Evolutionary conservation across 2,329 filamentous ascomycete species (phyloP).

Genomic region (Cladosporium sphaerospermum): DNA sequence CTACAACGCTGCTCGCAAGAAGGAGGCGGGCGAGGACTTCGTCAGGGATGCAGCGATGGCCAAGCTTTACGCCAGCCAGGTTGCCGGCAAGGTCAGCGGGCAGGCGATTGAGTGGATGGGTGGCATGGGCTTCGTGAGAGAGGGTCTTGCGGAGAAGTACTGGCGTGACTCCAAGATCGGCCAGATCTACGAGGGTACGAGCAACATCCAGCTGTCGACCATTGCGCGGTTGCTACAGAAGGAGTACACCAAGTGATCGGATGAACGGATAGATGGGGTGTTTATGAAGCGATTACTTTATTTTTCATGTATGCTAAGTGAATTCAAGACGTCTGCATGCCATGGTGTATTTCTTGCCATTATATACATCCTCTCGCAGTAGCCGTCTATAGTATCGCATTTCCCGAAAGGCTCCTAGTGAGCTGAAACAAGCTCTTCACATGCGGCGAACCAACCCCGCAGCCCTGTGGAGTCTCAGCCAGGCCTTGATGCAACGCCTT

Average conservation of each 20-base stretch:
- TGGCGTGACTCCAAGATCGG: conserved; percentile 98
- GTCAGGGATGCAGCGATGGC: conserved; percentile 97
- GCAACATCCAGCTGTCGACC: conserved; percentile 65
- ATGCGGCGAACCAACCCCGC: background rate
- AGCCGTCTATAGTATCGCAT: too few relatives aligned
- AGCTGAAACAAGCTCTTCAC: background rate
- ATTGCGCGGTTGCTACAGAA: conserved; percentile 66
- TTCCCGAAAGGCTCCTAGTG: too few relatives aligned
- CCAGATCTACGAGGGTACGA: conserved; percentile 74
- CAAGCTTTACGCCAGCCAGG: conserved; percentile 89
- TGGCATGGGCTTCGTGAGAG: conserved; percentile 95
- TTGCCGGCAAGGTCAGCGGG: conserved; percentile 78
- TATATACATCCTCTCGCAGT: too few relatives aligned
- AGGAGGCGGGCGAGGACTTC: conserved; percentile 94
- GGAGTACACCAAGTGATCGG: conserved; percentile 53
- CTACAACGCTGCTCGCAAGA: conserved; percentile 94
- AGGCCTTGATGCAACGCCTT: too few relatives aligned
- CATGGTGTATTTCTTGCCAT: too few relatives aligned
- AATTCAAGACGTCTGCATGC: too few relatives aligned
- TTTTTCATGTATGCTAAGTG: too few relatives aligned
- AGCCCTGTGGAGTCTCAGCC: background rate
- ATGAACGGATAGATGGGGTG: too few relatives aligned
- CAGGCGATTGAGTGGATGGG: conserved; percentile 98
- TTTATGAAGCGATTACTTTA: too few relatives aligned
- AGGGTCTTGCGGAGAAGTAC: conserved; percentile 96